phyloP scores from a whole-genome alignment of 2,329 filamentous ascomycete genomes.

The Whalleya microplaca region DNA sequence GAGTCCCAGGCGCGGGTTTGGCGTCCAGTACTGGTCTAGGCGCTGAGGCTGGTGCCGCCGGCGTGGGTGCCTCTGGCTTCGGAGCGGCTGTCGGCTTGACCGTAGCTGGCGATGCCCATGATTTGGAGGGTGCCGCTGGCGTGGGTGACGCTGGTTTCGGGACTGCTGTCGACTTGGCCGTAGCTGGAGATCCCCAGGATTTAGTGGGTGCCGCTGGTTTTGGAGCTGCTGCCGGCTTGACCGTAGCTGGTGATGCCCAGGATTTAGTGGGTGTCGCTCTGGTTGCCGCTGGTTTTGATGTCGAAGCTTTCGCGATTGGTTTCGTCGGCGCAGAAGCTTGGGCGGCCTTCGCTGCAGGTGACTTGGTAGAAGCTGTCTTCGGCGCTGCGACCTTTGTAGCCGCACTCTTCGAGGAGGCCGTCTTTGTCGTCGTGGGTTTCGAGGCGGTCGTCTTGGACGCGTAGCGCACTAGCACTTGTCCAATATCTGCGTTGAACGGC shows the following conservation, averaged over 20 bases:
- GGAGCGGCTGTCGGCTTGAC: conserved; percentile 7
- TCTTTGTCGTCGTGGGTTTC: conserved; percentile 19
- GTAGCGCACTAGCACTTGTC: conserved; percentile 39
- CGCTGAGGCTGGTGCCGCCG: not conserved
- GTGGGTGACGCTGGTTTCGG: too few relatives aligned
- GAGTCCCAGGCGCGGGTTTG: conserved; percentile 7
- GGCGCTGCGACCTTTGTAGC: conserved; percentile 21
- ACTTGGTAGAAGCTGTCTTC: conserved; percentile 18
- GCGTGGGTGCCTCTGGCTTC: conserved; percentile 1
- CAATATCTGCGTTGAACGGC: conserved; percentile 31
- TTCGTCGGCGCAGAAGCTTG: conserved; percentile 32
- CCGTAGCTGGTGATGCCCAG: conserved; percentile 6
- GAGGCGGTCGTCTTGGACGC: conserved; percentile 37
- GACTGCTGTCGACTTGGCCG: too few relatives aligned
- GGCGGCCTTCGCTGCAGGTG: conserved; percentile 19
- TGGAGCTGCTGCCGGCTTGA: conserved; percentile 7
- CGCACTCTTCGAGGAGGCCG: too few relatives aligned
- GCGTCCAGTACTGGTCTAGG: conserved; percentile 10
- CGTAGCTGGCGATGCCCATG: conserved; percentile 7
- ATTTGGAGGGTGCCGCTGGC: conserved; percentile 7
- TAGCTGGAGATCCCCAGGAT: too few relatives aligned
- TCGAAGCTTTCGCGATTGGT: conserved; percentile 13
- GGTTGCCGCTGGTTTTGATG: conserved; percentile 7
- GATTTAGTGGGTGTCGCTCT: conserved; percentile 6
- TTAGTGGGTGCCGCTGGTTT: too few relatives aligned